A percentile compares a stretch with the other conserved stretches of the same genome.
Evolutionary conservation across 2,329 filamentous ascomycete genomes (phyloP).

Genomic region (Alternaria postmessia): DNA sequence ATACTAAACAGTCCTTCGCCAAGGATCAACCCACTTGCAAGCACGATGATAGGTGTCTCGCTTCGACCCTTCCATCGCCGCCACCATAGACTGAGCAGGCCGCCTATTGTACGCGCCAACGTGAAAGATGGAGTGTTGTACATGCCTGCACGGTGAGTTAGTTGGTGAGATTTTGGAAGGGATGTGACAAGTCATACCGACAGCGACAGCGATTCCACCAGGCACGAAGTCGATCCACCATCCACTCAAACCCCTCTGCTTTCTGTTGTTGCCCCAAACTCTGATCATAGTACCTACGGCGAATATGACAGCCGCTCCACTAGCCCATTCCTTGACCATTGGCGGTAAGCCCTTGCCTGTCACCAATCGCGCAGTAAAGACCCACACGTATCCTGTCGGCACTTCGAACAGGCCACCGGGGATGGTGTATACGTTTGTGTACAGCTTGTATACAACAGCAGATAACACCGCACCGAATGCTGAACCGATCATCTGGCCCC

Average conservation of each 20-base stretch:
- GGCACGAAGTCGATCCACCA: conserved; percentile 81
- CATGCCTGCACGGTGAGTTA: conserved; percentile 68
- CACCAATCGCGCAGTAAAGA: conserved; percentile 92
- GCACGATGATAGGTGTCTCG: conserved; percentile 84
- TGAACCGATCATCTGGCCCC: conserved; percentile 91
- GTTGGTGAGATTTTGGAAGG: background rate
- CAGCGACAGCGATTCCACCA: conserved; percentile 93
- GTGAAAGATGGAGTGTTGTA: conserved; percentile 98
- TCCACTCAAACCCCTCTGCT: conserved; percentile 43
- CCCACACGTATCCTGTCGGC: conserved; percentile 95
- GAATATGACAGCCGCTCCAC: conserved; percentile 78
- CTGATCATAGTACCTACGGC: conserved; percentile 73
- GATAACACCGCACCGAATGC: conserved; percentile 85
- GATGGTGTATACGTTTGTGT: conserved; percentile 87
- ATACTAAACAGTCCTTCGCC: conserved; percentile 78
- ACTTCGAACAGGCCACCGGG: conserved; percentile 92
- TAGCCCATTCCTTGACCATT: conserved; percentile 82
- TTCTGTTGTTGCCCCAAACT: conserved; percentile 52
- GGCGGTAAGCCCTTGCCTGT: conserved; percentile 87
- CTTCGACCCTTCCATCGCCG: conserved; percentile 47
- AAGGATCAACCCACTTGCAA: conserved; percentile 88
- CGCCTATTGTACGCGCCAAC: conserved; percentile 83
- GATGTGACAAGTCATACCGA: conserved; percentile 65
- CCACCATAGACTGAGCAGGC: conserved; percentile 47
- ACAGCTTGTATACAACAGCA: conserved; percentile 86